Evolutionary conservation across 805 yeast genomes (phyloP), one percentile per base, ranked within the genome.

Genomic region (Candida tibetensis): DNA sequence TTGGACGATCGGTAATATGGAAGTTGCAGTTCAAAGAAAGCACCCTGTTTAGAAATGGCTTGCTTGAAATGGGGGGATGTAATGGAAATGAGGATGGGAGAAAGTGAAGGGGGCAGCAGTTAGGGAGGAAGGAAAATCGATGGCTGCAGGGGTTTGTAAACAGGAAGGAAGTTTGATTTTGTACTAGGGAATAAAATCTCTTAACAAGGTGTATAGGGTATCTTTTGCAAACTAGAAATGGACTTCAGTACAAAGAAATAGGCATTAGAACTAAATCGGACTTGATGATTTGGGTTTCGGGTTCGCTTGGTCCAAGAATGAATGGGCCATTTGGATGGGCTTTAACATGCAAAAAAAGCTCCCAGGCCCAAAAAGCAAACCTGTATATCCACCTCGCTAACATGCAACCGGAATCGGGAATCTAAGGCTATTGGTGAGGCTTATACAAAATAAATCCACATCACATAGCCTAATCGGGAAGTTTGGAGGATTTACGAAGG

Each of bases 61-160:
- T 17, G 29, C 30, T 4, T 16, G 30, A 6, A 9, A 28, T 13
- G 13, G 30, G 18, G 15, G 10, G 26, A 30, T 12, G 26, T 18
- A 15, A 14, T 30, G n/a, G 7, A 27, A 27, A 7, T 14, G 16
- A 7, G 16, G 30, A 27, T 21, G 34, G 15, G 28, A 21, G 26
- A 10, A 17, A 12, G 31, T 28, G 37, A 14, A 21, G 7, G 38
- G 16, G 10, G n/a, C 15, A n/a, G 23, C 25, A 28, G 27, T n/a
- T 13, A 15, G 25, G 33, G 29, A 23, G 14, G 31, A 14, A 30
- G 21, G 31, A 28, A 19, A 5, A 28, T 8, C 19, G 31, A 15
- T 10, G 16, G 19, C 9, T 4, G 31, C 14, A 14, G 31, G 16
- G 19, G 31, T 5, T 10, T 6, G 7, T 5, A 28, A 17, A n/a